phyloP scores from a whole-genome alignment of 768 basidiomycete species.

The Hygrophorus russula region DNA sequence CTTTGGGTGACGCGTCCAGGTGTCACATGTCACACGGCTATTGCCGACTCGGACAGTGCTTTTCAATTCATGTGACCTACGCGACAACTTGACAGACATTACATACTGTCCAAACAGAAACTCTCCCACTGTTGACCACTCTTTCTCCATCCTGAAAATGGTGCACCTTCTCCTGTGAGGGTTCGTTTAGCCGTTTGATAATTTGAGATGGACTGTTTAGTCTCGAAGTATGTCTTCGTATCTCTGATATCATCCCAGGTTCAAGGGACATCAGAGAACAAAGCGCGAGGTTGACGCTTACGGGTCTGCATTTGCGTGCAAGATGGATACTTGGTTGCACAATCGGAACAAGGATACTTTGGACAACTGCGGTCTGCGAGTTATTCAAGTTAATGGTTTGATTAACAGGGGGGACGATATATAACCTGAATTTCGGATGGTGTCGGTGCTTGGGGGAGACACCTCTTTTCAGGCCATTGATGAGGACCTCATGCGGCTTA shows the following conservation, averaged over 20 bases:
- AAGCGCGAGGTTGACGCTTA: conserved; percentile 3
- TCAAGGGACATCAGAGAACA: neutral
- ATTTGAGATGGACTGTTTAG: conserved; percentile 27
- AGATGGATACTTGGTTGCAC: conserved; percentile 18
- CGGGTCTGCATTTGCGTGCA: conserved; percentile 9
- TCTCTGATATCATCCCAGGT: conserved; percentile 7
- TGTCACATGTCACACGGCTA: neutral
- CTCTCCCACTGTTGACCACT: conserved; percentile 43
- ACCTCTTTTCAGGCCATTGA: conserved; percentile 73
- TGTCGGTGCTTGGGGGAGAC: conserved; percentile 61
- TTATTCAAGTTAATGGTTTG: neutral
- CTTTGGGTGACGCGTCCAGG: conserved; percentile 10
- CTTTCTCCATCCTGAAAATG: conserved; percentile 54
- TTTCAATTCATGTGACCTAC: too few species aligned
- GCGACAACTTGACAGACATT: neutral
- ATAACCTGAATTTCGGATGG: conserved; percentile 45
- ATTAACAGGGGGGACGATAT: neutral
- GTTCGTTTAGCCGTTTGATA: conserved; percentile 43
- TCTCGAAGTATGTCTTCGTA: conserved; percentile 30
- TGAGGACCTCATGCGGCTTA: conserved; percentile 47
- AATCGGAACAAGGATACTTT: conserved; percentile 44
- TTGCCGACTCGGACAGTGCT: neutral
- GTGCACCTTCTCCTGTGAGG: conserved; percentile 30
- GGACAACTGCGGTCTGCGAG: conserved; percentile 36
- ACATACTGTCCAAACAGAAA: conserved; percentile 25